Percentiles rank a stretch among this genome's conserved stretches.
These are phyloP conservation scores for Corylus heterophylla DNA, from an alignment of 306 rosid genomes.

Conservation along the genomic window DNA sequence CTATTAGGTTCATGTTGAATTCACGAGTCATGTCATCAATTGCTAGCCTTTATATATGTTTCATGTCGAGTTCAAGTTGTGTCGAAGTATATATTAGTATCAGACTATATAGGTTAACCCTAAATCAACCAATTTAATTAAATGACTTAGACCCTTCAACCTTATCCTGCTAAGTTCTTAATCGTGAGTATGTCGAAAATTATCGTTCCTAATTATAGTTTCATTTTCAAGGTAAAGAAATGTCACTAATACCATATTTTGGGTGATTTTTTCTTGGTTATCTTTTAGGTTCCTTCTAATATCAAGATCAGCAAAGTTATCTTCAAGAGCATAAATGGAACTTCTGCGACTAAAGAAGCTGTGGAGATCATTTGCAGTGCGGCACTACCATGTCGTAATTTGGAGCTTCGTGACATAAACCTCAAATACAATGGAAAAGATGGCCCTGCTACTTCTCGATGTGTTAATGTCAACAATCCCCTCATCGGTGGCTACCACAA, in stretches of 20 bases:
- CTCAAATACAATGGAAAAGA: constrained; percentile 22
- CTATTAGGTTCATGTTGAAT: no score
- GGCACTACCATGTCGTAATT: constrained; percentile 38
- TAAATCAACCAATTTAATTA: no score
- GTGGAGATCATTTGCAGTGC: constrained; percentile 42
- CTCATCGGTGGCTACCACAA: constrained; percentile 17
- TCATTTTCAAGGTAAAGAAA: not conserved
- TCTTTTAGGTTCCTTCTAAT: constrained; percentile 29
- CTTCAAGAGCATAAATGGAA: constrained; percentile 45
- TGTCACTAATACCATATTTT: not conserved
- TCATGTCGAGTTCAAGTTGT: no score
- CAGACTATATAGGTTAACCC: no score
- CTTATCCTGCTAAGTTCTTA: no score
- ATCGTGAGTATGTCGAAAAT: no score
- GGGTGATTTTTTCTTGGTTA: not conserved
- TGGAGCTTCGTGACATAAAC: constrained; percentile 27
- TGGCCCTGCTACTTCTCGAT: constrained; percentile 24
- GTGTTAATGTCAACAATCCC: constrained; percentile 41
- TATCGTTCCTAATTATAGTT: not conserved
- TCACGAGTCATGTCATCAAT: no score
- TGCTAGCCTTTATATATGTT: no score
- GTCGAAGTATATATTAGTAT: no score
- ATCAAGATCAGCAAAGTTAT: constrained; percentile 47
- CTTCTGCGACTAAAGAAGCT: constrained; percentile 24
- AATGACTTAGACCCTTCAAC: no score